Evolutionary conservation across 228 moss, liverwort and hornwort genomes (phyloP).

Genomic region (Sphagnum fallax): DNA sequence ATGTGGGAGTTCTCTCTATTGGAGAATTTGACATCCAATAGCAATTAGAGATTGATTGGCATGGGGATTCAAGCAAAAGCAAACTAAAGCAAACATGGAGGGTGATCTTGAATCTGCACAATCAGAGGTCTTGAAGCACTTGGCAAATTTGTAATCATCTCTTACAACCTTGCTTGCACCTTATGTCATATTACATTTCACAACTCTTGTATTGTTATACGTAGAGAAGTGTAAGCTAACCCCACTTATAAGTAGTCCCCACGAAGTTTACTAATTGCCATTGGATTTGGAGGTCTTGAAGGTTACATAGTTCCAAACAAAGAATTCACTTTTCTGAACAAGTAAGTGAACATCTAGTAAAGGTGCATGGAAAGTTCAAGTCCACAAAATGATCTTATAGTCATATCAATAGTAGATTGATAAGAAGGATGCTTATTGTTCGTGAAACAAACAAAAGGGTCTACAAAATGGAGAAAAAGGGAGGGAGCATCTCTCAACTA

Average conservation of each 20-base stretch:
- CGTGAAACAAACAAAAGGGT: slow-evolving; percentile 24
- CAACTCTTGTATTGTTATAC: too few relatives aligned
- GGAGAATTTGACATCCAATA: not conserved
- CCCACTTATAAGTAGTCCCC: too few relatives aligned
- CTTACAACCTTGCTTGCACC: not conserved
- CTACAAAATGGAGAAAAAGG: slow-evolving; percentile 9
- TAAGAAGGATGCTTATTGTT: too few relatives aligned
- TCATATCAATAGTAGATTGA: too few relatives aligned
- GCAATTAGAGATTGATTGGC: slow-evolving; percentile 31
- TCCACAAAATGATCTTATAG: too few relatives aligned
- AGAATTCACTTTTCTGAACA: not conserved
- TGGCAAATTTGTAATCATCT: too few relatives aligned
- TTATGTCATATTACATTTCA: not conserved
- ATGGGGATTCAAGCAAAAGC: slow-evolving; percentile 14
- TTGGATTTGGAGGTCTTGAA: slow-evolving; percentile 22
- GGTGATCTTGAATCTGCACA: not conserved
- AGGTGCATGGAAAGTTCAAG: slow-evolving; percentile 1
- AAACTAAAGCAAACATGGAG: slow-evolving; percentile 21
- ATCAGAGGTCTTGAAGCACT: too few relatives aligned
- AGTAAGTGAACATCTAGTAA: not conserved
- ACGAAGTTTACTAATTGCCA: not conserved
- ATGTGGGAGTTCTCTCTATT: slow-evolving; percentile 3
- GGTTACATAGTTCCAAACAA: not conserved
- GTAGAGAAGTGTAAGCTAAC: too few relatives aligned
- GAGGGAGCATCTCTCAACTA: slow-evolving; percentile 14